Percentiles rank a stretch among this genome's conserved stretches.
Evolutionary conservation across 441 rosid genomes (phyloP).

Genomic region (Populus hybrid): DNA sequence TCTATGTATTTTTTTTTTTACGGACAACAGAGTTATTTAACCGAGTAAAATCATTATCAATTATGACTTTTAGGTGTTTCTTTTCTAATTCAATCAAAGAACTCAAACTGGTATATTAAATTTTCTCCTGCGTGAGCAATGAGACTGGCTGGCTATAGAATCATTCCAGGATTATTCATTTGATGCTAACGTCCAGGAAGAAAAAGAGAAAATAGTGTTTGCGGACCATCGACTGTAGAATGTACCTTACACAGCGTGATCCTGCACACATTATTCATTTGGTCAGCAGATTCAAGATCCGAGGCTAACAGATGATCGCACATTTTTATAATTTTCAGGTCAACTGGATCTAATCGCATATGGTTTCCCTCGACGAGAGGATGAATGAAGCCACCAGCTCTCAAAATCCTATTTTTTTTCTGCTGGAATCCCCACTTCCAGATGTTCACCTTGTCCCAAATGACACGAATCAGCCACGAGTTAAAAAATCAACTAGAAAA

Average conservation of each 20-base stretch:
- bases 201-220: no score
- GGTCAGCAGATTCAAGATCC: not conserved
- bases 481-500: not conserved
- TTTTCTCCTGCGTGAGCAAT: no score
- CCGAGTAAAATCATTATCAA: no score
- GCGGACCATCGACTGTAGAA: not conserved
- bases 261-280: not conserved
- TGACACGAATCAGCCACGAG: not conserved
- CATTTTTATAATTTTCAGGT: not conserved
- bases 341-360: not conserved
- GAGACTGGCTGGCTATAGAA: not conserved
- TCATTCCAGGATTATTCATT: no score
- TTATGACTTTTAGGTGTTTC: no score
- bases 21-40: no score
- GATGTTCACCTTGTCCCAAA: not conserved
- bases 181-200: no score
- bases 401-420: not conserved
- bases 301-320: not conserved
- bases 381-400: not conserved
- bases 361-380: not conserved
- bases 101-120: not conserved
- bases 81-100: no score
- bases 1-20: no score
- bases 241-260: no score
- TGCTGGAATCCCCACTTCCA: not conserved